Evolutionary conservation across 495 filamentous ascomycete species (phyloP).

Genomic region (Neurospora sp.): DNA sequence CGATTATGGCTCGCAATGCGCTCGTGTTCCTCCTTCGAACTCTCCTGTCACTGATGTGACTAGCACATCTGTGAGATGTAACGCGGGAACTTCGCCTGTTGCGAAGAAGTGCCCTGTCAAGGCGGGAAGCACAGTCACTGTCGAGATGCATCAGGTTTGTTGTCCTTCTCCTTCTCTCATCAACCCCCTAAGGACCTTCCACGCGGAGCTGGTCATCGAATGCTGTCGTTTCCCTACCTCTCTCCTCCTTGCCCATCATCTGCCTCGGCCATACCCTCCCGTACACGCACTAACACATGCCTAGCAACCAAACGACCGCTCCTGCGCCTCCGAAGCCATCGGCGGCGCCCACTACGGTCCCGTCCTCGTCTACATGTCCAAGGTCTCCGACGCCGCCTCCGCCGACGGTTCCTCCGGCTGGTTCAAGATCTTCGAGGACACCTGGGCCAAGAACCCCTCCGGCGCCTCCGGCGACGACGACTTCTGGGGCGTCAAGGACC

Average conservation of each 20-base stretch:
- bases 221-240: not conserved
- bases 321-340: slow-evolving; percentile 36
- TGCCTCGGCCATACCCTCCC: no score
- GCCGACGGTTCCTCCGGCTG: slow-evolving; percentile 35
- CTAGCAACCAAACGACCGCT: slow-evolving; percentile 33
- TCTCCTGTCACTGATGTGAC: slow-evolving; percentile 34
- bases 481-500: slow-evolving; percentile 41
- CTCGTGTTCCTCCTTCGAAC: slow-evolving; percentile 33
- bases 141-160: slow-evolving; percentile 44
- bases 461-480: slow-evolving; percentile 32
- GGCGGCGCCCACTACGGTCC: slow-evolving; percentile 40
- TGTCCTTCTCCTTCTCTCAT: not conserved
- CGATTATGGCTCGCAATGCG: slow-evolving; percentile 34
- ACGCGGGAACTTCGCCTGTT: slow-evolving; percentile 25
- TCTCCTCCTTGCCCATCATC: no score
- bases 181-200: slow-evolving; percentile 21
- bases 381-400: slow-evolving; percentile 38
- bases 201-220: slow-evolving; percentile 15
- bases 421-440: slow-evolving; percentile 45
- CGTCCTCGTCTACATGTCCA: slow-evolving; percentile 44
- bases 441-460: slow-evolving; percentile 30
- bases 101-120: slow-evolving; percentile 34
- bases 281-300: slow-evolving; percentile 11
- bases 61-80: slow-evolving; percentile 31
- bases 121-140: slow-evolving; percentile 37